A percentile compares a stretch with the other conserved stretches of the same genome.
These are phyloP conservation scores for Lentinus tigrinus DNA, from an alignment of 768 basidiomycete species.

Conservation along the genomic window DNA sequence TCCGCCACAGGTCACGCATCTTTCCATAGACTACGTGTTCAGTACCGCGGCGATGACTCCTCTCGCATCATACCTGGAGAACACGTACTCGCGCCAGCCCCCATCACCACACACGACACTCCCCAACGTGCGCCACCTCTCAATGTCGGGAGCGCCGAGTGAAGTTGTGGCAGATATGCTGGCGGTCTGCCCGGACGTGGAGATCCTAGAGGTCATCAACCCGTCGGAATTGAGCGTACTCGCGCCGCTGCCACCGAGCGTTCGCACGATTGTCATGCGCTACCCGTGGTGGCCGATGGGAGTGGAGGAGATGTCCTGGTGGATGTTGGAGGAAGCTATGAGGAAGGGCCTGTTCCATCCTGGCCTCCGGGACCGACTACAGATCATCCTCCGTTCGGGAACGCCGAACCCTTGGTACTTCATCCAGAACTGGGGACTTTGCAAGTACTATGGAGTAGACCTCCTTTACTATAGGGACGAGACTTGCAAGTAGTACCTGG, in stretches of 20 bases:
- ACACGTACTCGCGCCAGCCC: slow-evolving; percentile 11
- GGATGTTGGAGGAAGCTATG: slow-evolving; percentile 13
- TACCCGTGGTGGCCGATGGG: neutral
- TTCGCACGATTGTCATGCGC: slow-evolving; percentile 13
- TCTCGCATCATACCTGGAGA: slow-evolving; percentile 24
- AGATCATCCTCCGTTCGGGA: slow-evolving; percentile 13
- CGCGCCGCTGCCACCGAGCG: slow-evolving; percentile 10
- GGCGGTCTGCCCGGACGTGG: slow-evolving; percentile 9
- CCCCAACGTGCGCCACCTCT: slow-evolving; percentile 31
- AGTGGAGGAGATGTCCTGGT: slow-evolving; percentile 14
- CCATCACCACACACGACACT: slow-evolving; percentile 29
- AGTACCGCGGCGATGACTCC: slow-evolving; percentile 18
- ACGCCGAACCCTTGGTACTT: slow-evolving; percentile 12
- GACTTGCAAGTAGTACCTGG: no score
- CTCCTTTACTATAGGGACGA: slow-evolving; percentile 13
- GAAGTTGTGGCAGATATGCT: slow-evolving; percentile 19
- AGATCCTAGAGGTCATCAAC: slow-evolving; percentile 12
- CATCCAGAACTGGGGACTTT: slow-evolving; percentile 1
- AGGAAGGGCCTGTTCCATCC: slow-evolving; percentile 9
- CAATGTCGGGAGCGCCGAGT: slow-evolving; percentile 5
- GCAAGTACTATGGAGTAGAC: slow-evolving; percentile 7
- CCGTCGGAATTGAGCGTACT: slow-evolving; percentile 10
- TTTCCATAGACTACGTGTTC: slow-evolving; percentile 35
- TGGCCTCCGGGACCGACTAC: neutral
- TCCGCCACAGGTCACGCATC: slow-evolving; percentile 30